Base-by-base conservation (phyloP, 805 yeast species). In the Candida jianshihensis region DNA sequence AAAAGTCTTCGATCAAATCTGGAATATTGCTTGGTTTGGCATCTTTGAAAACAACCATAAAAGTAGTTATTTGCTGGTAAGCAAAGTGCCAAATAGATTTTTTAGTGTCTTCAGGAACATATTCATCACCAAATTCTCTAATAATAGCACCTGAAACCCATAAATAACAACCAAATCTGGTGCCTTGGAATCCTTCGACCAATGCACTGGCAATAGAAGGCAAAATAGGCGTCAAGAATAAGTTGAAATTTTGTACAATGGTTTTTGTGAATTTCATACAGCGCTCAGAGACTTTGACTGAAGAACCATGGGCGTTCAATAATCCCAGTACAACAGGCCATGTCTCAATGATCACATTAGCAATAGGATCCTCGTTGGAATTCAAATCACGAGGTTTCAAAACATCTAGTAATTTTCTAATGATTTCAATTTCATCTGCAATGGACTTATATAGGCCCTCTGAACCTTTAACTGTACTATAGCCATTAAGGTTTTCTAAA, bases 101-200 rank as follows among this genome's bases (percentile, higher is more conserved):
- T 43, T 73, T 74, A 16, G 78, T 61, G 4, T 64, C 68, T 8
- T 56, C 68, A n/a, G 61, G 58, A 19, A 59, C 61, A 39, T 64
- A 71, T 31, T 70, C 76, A 45, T 78, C 81, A 21, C 79, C 76
- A 57, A 70, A 89, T 41, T 85, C 90, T 38, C 84, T 75, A 35
- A 84, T 75, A 19, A 88, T 63, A 9, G 82, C 69, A 8, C 96
- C 97, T 3, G 95, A 80, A 12, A 85, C 90, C 92, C 95, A 89
- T 38, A 89, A 61, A 53, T 81, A 88, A 55, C 95, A 85, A 4
- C 96, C 97, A 50, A 64, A 74, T 25, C 77, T 73, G 16, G 81
- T 81, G 19, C 62, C 61, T 31, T 76, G 69, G 61, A 87, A 89
- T 1, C 94, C 92, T 26, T 69, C 68, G 16, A 75, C 80, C 37